These are phyloP conservation scores for Penicillium egyptiacum DNA, from an alignment of 495 filamentous ascomycete species.

Conservation along the genomic window DNA sequence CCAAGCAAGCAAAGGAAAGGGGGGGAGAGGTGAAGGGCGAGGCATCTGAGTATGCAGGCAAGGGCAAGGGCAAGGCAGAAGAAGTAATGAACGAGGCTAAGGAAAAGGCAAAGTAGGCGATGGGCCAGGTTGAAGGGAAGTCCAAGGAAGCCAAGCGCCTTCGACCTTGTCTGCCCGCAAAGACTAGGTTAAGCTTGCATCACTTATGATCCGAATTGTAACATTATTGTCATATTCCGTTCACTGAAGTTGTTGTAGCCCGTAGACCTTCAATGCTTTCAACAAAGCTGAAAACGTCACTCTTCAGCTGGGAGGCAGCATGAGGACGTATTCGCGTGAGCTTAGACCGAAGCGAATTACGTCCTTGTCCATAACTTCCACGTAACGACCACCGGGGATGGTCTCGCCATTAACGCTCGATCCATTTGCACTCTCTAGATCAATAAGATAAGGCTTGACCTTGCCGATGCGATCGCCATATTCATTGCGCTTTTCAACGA, in stretches of 20 bases:
- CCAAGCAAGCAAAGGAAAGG: conserved; percentile 38
- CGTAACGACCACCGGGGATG: conserved; percentile 71
- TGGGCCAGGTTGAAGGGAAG: conserved; percentile 44
- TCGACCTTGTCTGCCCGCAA: neutral
- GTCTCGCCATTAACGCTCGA: conserved; percentile 75
- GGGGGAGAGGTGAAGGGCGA: conserved; percentile 40
- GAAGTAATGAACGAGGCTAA: conserved; percentile 41
- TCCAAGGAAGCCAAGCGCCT: conserved; percentile 39
- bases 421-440: conserved; percentile 92
- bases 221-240: conserved; percentile 1
- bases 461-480: conserved; percentile 77
- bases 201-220: conserved; percentile 12
- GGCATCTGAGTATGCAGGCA: conserved; percentile 38
- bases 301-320: conserved; percentile 52
- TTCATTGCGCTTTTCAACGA: conserved; percentile 78
- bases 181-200: neutral
- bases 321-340: conserved; percentile 81
- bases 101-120: conserved; percentile 40
- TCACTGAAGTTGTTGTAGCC: neutral
- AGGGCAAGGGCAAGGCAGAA: conserved; percentile 46
- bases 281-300: neutral
- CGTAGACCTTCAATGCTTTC: neutral
- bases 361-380: conserved; percentile 87
- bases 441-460: conserved; percentile 89
- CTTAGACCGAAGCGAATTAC: conserved; percentile 85